phyloP scores from a whole-genome alignment of 2,329 filamentous ascomycete genomes.

The Ceratocystis cacaofunesta region DNA sequence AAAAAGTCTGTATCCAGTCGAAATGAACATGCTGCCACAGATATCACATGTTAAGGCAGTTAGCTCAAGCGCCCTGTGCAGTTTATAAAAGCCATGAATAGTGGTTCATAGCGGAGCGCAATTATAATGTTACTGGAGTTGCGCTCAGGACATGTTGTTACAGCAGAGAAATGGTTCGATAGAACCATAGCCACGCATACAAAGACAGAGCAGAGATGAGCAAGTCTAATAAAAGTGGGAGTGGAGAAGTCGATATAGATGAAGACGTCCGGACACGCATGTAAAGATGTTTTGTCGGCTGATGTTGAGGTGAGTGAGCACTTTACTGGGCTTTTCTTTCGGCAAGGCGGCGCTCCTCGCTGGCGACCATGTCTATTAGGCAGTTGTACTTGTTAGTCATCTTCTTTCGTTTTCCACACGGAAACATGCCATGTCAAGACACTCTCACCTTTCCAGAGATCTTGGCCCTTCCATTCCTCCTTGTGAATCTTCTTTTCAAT shows the following conservation, averaged over 20 bases:
- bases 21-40: not conserved
- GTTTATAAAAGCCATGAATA: not conserved
- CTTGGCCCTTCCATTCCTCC: slow-evolving; percentile 75
- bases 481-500: slow-evolving; percentile 81
- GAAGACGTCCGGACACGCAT: not conserved
- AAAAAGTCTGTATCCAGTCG: not conserved
- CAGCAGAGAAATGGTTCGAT: not conserved
- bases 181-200: not conserved
- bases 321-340: slow-evolving; percentile 24
- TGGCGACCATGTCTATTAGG: slow-evolving; percentile 59
- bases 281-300: not conserved
- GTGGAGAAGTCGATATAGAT: slow-evolving; percentile 2
- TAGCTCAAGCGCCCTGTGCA: slow-evolving; percentile 1
- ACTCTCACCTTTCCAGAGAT: slow-evolving; percentile 71
- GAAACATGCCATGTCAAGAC: not conserved
- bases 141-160: not conserved
- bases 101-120: not conserved
- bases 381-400: slow-evolving; percentile 14
- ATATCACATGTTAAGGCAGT: not conserved
- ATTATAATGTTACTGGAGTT: not conserved
- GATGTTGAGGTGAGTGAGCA: not conserved
- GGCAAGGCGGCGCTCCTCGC: slow-evolving; percentile 51
- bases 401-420: not conserved
- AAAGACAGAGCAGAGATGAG: not conserved
- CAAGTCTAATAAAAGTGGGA: not conserved